Base-by-base conservation (phyloP, 306 rosid species). In the Castanospermum australe region DNA sequence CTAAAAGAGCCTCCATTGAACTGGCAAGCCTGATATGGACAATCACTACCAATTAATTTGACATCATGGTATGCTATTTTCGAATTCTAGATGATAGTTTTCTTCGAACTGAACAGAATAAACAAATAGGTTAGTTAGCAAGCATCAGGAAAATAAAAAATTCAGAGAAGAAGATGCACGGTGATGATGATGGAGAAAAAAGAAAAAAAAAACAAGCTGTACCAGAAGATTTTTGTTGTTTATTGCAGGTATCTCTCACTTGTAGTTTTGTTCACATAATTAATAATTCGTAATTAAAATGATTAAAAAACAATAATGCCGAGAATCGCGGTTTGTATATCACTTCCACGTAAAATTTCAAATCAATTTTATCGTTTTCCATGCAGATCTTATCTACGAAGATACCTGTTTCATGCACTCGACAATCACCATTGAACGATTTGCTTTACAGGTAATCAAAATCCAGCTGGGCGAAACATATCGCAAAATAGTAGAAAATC, bases 301-400 rank as follows among this genome's bases (percentile, higher is more conserved):
- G 80, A 72, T 81, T 79, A 83, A 70, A 79, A 62, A 85, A 80
- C 88, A 90, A 88, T 80, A 81, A 90, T 84, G 33, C 57, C 94
- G 87, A 87, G 81, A 88, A 88, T 92, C 90, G 32, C 90, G 97
- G 94, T 84, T 36, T 38, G 14, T 60, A 39, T 67, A 15, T 62
- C 55, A 60, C 61, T 69, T 41, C 54, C 44, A 44, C 45, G 79
- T 54, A 65, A 75, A 80, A 82, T 69, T 83, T 56, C 36, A 22
- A 81, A 85, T 84, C 79, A 55, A 47, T n/a, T 77, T 78, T 85
- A 78, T 87, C 88, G 87, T 85, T 82, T 85, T 82, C 79, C 82
- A 78, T 82, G 82, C 82, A 76, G 2, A 86, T 87, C 91, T 80
- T 92, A 85, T 86, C 91, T 55, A 42, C 21, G 21, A 79, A 38